Base-by-base conservation (phyloP, 2,329 filamentous ascomycete species). In the Cladorrhinum sp. region DNA sequence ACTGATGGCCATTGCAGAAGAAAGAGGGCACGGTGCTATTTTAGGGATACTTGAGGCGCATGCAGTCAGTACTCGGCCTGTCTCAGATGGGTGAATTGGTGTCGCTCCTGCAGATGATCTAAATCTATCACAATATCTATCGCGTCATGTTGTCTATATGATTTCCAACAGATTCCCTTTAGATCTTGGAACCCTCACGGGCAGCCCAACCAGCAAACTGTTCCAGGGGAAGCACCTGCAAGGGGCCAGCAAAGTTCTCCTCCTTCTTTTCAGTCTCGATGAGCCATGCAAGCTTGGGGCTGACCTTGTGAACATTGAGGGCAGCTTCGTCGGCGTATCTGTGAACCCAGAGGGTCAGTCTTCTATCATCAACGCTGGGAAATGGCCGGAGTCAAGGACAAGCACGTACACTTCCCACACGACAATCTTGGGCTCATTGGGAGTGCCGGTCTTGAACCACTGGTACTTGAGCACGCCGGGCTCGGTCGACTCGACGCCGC, bases 221-320 rank as follows among this genome's bases (percentile, higher is more conserved):
- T 23, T 61, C 20, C 10, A 61, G 24, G 2, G 59, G 49, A 23
- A 54, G 20, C n/a, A 61, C 51, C 24, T 58, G 20, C 2, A 61
- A 18, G 24, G 59, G 26, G 3, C n/a, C 50, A 28, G 36, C 49
- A 18, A 61, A 36, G 42, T 61, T 61, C 10, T 28, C 39, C 55
- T 61, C 59, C 59, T 61, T 42, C 59, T 58, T 30, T 26, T 57
- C 49, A 6, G 28, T 55, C 21, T 58, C 59, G n/a, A 61, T 50
- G 24, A 61, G 48, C 59, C 55, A 57, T 1, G 24, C 28, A 49
- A 61, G 49, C 59, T 61, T 61, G 26, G 59, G 42, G 39, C 55
- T 33, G 24, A 36, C 20, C 14, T 57, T 49, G 55, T 61, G 59
- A 16, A 24, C 39, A 10, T 61, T 36, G 1, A 61, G 18, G 12